Conservation (phyloP, 2,329 filamentous ascomycete genomes). For the Penicillium sumatraense region DNA sequence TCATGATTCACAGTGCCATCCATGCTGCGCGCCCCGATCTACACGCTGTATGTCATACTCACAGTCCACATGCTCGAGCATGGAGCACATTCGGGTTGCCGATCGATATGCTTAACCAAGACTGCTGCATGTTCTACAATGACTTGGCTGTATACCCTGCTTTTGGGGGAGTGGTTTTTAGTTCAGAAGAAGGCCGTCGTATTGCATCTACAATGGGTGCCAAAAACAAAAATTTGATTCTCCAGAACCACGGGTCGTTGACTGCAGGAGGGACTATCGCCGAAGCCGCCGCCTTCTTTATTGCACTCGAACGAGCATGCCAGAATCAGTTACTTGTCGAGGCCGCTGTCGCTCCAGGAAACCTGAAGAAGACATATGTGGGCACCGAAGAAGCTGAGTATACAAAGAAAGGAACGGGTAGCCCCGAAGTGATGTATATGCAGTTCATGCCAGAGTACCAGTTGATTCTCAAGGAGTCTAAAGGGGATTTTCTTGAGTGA, state of each 20-base stretch:
- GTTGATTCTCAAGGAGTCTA: not conserved
- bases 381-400: not conserved
- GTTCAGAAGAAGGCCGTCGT: constrained; percentile 48
- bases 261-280: constrained; percentile 72
- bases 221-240: constrained; percentile 20
- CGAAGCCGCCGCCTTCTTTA: constrained; percentile 73
- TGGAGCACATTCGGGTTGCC: constrained; percentile 48
- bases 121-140: constrained; percentile 30
- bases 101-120: constrained; percentile 53
- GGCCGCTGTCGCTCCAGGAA: constrained; percentile 51
- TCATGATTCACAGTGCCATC: constrained; percentile 54
- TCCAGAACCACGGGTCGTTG: constrained; percentile 46
- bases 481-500: not conserved
- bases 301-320: constrained; percentile 70
- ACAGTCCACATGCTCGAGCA: constrained; percentile 48
- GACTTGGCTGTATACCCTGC: constrained; percentile 41
- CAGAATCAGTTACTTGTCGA: constrained; percentile 71
- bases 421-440: not conserved
- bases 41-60: constrained; percentile 50
- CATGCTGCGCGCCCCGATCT: constrained; percentile 51
- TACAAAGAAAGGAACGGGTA: not conserved
- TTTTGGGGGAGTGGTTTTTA: constrained; percentile 55
- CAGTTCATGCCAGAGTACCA: not conserved
- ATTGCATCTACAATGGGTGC: constrained; percentile 37
- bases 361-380: not conserved